These are phyloP conservation scores for Alectoria sarmentosa DNA, from an alignment of 495 filamentous ascomycete species.

Conservation along the genomic window DNA sequence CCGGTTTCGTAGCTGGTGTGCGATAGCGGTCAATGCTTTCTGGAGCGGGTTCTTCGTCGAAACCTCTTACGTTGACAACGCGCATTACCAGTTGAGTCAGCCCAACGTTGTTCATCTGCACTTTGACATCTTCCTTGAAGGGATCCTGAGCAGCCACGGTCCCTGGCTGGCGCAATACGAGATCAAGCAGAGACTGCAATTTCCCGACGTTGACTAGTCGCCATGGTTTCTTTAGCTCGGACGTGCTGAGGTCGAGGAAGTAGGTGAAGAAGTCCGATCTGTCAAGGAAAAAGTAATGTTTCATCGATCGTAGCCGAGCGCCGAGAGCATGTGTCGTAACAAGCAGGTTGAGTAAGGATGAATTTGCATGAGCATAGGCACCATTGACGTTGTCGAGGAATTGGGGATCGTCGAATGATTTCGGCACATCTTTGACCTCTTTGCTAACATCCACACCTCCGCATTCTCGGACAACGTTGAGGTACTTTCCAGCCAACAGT, in stretches of 20 bases:
- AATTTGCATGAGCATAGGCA: conserved; percentile 92
- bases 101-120: conserved; percentile 90
- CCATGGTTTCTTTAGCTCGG: conserved; percentile 81
- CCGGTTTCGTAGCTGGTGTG: conserved; percentile 40
- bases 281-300: conserved; percentile 99
- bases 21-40: conserved; percentile 48
- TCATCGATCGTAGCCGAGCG: conserved; percentile 76
- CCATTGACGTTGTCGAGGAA: conserved; percentile 93
- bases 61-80: conserved; percentile 89
- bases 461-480: conserved; percentile 95
- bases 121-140: conserved; percentile 96
- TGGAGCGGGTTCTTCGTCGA: conserved; percentile 73
- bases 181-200: conserved; percentile 85
- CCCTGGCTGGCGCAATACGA: conserved; percentile 90
- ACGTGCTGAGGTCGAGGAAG: conserved; percentile 83
- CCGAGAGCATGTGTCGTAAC: conserved; percentile 89
- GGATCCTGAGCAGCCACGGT: conserved; percentile 90
- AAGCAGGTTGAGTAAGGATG: conserved; percentile 83
- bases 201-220: conserved; percentile 86
- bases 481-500: conserved; percentile 89
- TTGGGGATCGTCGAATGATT: conserved; percentile 79
- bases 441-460: conserved; percentile 93
- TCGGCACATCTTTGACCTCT: conserved; percentile 78
- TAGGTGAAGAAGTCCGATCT: conserved; percentile 97
- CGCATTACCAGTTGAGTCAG: conserved; percentile 91